Evolutionary conservation across 495 filamentous ascomycete species (phyloP).

Genomic region (Polyplosphaeria fusca): DNA sequence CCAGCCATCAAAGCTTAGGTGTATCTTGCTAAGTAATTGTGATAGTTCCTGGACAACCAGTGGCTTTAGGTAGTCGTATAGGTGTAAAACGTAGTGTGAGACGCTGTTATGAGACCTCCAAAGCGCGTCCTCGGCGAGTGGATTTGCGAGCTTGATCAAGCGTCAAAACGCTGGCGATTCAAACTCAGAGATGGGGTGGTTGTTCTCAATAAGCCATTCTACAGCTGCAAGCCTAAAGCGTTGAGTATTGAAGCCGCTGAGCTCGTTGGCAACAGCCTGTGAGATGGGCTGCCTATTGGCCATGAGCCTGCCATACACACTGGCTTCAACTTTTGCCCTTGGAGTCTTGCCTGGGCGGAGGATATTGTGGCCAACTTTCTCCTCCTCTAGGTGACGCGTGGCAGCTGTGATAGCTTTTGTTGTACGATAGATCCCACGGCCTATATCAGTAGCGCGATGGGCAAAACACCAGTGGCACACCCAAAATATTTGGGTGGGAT

Average conservation of each 20-base stretch:
- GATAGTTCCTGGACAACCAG: not conserved
- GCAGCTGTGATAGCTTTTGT: not conserved
- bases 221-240: not conserved
- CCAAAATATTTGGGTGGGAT: not conserved
- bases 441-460: not conserved
- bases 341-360: not conserved
- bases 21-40: not conserved
- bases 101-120: not conserved
- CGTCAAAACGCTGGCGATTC: not conserved
- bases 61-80: not conserved
- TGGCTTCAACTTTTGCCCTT: not conserved
- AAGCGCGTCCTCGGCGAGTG: not conserved
- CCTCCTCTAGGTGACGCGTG: not conserved
- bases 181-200: conserved; percentile 1
- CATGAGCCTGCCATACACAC: not conserved
- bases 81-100: not conserved
- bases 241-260: not conserved
- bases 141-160: not conserved
- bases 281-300: not conserved
- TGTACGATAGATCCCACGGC: not conserved
- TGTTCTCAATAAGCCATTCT: conserved; percentile 2
- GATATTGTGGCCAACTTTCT: not conserved
- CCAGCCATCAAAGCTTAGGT: conserved; percentile 14
- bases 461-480: not conserved
- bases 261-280: not conserved